These are phyloP conservation scores for Aspergillus ostianus DNA, from an alignment of 495 filamentous ascomycete genomes.

Conservation along the genomic window DNA sequence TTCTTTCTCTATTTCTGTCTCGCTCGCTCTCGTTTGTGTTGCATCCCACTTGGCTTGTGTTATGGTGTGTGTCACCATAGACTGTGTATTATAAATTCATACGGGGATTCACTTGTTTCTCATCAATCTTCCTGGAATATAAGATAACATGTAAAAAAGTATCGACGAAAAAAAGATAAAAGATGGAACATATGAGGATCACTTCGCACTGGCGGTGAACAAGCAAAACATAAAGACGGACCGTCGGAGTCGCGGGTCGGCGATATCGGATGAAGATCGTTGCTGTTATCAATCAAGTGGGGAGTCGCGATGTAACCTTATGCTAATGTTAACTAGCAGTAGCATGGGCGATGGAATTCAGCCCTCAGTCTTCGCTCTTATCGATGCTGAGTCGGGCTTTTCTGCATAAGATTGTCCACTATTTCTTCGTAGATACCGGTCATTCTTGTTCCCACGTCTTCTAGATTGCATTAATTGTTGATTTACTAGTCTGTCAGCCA, in stretches of 20 bases:
- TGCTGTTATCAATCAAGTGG: conserved; percentile 3
- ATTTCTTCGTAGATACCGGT: too few species aligned
- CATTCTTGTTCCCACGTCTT: too few species aligned
- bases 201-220: background rate
- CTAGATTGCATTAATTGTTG: too few species aligned
- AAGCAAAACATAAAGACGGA: background rate
- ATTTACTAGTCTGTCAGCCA: too few species aligned
- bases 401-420: background rate
- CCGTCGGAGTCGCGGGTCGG: background rate
- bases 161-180: background rate
- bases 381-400: too few species aligned
- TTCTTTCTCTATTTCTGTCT: too few species aligned
- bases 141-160: background rate
- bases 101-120: background rate
- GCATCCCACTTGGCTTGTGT: background rate
- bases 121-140: background rate
- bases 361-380: too few species aligned
- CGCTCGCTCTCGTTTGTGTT: background rate
- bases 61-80: background rate
- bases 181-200: background rate
- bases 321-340: background rate
- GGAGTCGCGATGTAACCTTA: conserved; percentile 2
- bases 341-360: too few species aligned
- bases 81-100: background rate
- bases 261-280: conserved; percentile 11